Evolutionary conservation across 495 filamentous ascomycete genomes (phyloP).

Genomic region (Daldinia bambusicola): DNA sequence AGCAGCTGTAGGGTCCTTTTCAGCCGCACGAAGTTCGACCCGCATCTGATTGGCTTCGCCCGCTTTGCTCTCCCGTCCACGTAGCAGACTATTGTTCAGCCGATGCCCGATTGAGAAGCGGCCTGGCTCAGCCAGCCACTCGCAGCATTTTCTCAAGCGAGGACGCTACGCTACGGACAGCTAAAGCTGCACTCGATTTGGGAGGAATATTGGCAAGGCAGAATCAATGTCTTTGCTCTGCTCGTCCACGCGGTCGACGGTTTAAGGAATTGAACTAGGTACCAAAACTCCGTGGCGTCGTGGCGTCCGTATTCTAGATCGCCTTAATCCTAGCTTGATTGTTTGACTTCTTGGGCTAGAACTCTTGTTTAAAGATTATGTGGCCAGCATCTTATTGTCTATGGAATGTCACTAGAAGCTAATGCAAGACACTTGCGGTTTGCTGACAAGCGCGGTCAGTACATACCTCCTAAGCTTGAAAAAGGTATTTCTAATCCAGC

Average conservation of each 20-base stretch:
- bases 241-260: too few species aligned
- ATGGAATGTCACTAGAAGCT: background rate
- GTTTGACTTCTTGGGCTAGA: background rate
- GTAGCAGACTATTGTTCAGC: conserved; percentile 32
- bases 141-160: conserved; percentile 22
- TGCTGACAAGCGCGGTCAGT: too few species aligned
- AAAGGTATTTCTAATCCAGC: too few species aligned
- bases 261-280: too few species aligned
- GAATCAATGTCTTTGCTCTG: conserved; percentile 7
- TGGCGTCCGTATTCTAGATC: background rate
- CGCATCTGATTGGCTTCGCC: conserved; percentile 26
- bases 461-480: too few species aligned
- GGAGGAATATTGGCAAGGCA: conserved; percentile 37
- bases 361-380: background rate
- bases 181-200: conserved; percentile 12
- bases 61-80: background rate
- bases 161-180: conserved; percentile 14
- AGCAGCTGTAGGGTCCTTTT: conserved; percentile 34
- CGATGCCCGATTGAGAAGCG: conserved; percentile 27
- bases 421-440: background rate
- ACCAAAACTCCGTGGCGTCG: background rate
- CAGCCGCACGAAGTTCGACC: conserved; percentile 33
- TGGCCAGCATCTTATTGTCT: background rate
- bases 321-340: background rate
- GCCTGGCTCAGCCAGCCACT: conserved; percentile 29